phyloP scores from a whole-genome alignment of 495 filamentous ascomycete genomes.

The Tuber brumale region DNA sequence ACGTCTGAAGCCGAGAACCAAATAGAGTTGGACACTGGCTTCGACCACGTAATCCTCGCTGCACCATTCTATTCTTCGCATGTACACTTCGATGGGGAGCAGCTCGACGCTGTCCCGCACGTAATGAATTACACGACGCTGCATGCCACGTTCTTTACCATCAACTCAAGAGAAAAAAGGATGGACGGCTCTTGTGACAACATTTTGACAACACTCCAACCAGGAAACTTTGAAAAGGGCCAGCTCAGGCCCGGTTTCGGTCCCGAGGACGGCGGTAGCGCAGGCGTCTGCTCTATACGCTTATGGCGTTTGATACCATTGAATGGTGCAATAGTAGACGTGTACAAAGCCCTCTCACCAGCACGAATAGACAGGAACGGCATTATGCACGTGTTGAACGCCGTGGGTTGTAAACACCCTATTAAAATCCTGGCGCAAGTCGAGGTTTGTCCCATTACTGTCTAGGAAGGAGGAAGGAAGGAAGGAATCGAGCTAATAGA shows the following conservation, averaged over 20 bases:
- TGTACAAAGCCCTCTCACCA: background rate
- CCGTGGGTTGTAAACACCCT: background rate
- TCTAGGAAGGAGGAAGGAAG: background rate
- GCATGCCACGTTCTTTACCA: conserved; percentile 73
- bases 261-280: conserved; percentile 55
- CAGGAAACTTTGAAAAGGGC: conserved; percentile 39
- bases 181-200: conserved; percentile 62
- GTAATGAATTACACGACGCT: conserved; percentile 70
- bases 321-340: background rate
- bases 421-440: conserved; percentile 58
- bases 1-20: conserved; percentile 40
- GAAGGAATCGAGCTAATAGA: background rate
- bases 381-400: conserved; percentile 18
- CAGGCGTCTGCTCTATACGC: conserved; percentile 82
- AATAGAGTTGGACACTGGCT: conserved; percentile 44
- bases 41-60: conserved; percentile 75
- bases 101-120: conserved; percentile 52
- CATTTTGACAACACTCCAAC: conserved; percentile 68
- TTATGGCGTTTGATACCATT: conserved; percentile 63
- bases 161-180: conserved; percentile 60
- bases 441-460: conserved; percentile 42
- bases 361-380: background rate
- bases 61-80: conserved; percentile 65
- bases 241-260: conserved; percentile 44
- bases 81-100: conserved; percentile 51